phyloP scores from a whole-genome alignment of 257 asterid species.

The Fraxinus excelsior region DNA sequence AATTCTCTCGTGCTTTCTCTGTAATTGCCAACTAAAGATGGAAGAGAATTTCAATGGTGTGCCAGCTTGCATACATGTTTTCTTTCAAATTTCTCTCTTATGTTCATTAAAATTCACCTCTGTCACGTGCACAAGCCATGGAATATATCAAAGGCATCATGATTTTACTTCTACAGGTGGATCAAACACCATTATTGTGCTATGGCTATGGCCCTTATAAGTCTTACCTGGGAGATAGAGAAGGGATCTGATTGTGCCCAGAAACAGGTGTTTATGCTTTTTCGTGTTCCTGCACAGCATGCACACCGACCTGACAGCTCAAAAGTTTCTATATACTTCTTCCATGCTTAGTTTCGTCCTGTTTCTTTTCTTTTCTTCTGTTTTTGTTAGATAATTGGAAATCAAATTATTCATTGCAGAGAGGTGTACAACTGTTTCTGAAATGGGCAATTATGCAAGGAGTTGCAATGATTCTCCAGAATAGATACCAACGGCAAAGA shows the following conservation, averaged over 20 bases:
- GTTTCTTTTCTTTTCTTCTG: conserved; percentile 12
- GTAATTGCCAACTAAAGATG: not conserved
- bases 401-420: conserved; percentile 48
- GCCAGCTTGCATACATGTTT: not conserved
- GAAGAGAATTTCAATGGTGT: conserved; percentile 1
- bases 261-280: conserved; percentile 64
- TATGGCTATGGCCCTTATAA: conserved; percentile 94
- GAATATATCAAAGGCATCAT: not conserved
- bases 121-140: conserved; percentile 10
- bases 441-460: conserved; percentile 99
- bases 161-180: conserved; percentile 71
- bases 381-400: conserved; percentile 15
- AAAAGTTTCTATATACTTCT: conserved; percentile 5
- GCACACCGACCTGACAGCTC: conserved; percentile 11
- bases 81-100: not conserved
- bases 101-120: not conserved
- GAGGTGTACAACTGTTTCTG: conserved; percentile 79
- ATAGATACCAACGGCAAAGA: conserved; percentile 90
- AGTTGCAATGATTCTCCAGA: conserved; percentile 90
- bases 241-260: conserved; percentile 84
- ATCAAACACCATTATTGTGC: conserved; percentile 90
- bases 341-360: conserved; percentile 14
- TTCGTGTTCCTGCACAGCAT: not conserved
- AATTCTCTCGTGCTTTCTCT: not conserved
- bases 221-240: conserved; percentile 97